Base-by-base conservation (phyloP, 2,329 filamentous ascomycete genomes). In the Bipolaris cookei region DNA sequence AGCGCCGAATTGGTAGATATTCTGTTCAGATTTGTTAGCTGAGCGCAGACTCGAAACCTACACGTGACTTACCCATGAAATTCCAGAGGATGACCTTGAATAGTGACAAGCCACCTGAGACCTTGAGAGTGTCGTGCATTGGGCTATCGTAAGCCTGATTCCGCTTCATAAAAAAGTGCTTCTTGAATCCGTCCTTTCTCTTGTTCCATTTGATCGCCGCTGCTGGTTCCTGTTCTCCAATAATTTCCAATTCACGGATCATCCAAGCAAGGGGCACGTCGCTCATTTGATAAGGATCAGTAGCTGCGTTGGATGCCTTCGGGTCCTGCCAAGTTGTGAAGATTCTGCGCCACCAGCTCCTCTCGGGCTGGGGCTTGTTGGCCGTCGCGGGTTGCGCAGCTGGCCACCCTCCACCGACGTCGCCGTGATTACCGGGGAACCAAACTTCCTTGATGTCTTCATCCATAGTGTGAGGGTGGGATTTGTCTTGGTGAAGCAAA, bases 361-460 rank as follows among this genome's bases (percentile, higher is more conserved):
- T 21, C 20, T 38, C n/a, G 10, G 34, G 14, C 43, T 34, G 13
- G 42, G 42, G 13, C 23, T 5, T 25, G 42, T 18, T 8, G 14
- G 4, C 21, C 4, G 42, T 44, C 13, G 13, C 14, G 16, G 42
- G 20, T 44, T 21, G 42, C 6, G 23, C 35, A 34, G 47, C 47
- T 21, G 47, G 51, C 55, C 55, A 58, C 6, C 80, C 79, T 1
- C 78, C 79, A n/a, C 79, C 79, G 7, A 81, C 71, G 62, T 81
- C 79, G 3, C 72, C 76, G 55, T 81, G 79, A 18, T 70, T 69
- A 10, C 79, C 79, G 1, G 74, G 65, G 56, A 81, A 81, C 79
- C 78, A 80, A 23, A 80, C 77, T 63, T 80, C 79, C 20, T 50
- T 50, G 4, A 58, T 21, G 8, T 39, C 39, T 50, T 56, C 43